Evolutionary conservation across 2,329 filamentous ascomycete species (phyloP), one percentile per base, ranked within the genome.

Genomic region (Aspergillus brasiliensis): DNA sequence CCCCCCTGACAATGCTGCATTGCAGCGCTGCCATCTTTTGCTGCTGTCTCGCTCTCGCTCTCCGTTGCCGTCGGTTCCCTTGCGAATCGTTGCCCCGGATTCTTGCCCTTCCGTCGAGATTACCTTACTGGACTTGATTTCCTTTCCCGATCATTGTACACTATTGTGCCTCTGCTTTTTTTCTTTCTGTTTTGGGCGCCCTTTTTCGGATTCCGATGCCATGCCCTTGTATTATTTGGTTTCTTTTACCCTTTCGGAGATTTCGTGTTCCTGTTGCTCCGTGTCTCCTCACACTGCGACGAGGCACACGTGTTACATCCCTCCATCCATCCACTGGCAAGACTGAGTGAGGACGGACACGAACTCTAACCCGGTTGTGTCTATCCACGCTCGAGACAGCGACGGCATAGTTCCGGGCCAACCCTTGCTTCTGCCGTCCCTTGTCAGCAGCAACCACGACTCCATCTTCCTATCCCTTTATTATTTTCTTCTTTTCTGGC

Each of bases 61-160:
- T 8, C 28, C 51, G 31, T 54, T 28, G 51, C 51, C 37, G 23
- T 44, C 51, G 23, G 37, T 55, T 31, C 42, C 17, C 23, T 27
- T 38, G 38, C n/a, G 42, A 52, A 52, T 56, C 31, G 53, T 48
- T 56, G 53, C 44, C 44, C 42, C 53, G 44, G 53, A 47, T 25
- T 11, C 34, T 21, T 15, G 31, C 34, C 21, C 23, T 13, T 19
- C 19, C 15, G 17, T 23, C 28, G 2, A 23, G 21, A 37, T 40
- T 40, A 10, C 2, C 13, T 23, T 52, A 15, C 34, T 21, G 31
- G 31, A 34, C 31, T 34, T 34, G 38, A 21, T 54, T 31, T 28
- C 15, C 31, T 28, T 13, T 44, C 17, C 31, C 48, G 11, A 38
- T 19, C 38, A 34, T 28, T 46, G 38, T 55, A 55, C 52, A 55